Evolutionary conservation across 768 basidiomycete species (phyloP), one percentile per base, ranked within the genome.

Genomic region (Phylloporus sp.): DNA sequence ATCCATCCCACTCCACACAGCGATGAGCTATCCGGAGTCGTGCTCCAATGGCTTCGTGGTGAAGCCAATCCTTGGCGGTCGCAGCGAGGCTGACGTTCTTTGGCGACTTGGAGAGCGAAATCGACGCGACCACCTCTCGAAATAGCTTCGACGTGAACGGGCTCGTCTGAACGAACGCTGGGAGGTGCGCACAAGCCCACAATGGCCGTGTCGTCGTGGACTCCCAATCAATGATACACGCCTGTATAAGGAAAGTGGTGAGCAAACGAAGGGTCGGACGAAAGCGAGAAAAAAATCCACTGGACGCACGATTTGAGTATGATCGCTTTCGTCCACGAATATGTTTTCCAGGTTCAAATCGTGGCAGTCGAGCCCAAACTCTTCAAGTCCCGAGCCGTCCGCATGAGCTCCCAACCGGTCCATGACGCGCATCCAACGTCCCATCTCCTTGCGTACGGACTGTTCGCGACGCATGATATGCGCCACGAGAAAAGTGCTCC

Each of bases 141-240:
- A 87, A 90, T 28, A 88, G 71, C 57, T 77, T 79, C 2, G 78
- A 75, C 3, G 83, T 80, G 70, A 89, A 88, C 0, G 83, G 79
- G 49, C 82, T 85, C n/a, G 80, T 79, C 55, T 86, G 84, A 18
- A 88, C 75, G 63, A 89, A 88, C 0, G 85, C 77, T 0, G 89
- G 89, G 3, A 90, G 72, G 59, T 92, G 89, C 0, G 90, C 86
- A 48, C 81, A 83, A 17, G 85, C 83, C 88, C 88, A 91, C 17
- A 92, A 74, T 5, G 89, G 90, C 13, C 90, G 76, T 9, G 82
- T 88, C 10, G 86, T 88, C n/a, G 89, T 90, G 14, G 89, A 87
- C 62, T 92, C 89, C 89, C 87, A 90, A 56, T 92, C 90, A 33
- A 92, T 91, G 48, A 92, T 78, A 57, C 86, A 87, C 1, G 87